Base-by-base conservation (phyloP, 805 yeast genomes). In the Schwanniomyces yamadae region DNA sequence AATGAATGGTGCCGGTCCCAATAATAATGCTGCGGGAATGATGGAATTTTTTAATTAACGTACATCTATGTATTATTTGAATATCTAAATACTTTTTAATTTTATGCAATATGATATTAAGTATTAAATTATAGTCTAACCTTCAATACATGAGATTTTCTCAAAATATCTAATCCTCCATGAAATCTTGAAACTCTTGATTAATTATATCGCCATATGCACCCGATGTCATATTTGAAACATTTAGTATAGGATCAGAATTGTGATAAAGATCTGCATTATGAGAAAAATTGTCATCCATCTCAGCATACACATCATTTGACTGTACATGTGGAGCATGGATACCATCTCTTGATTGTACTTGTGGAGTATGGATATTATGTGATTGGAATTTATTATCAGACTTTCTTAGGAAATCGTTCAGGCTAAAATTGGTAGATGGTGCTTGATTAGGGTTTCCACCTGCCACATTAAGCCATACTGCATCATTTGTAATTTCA, bases 401-500 rank as follows among this genome's bases (percentile, higher is more conserved):
- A 10, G 23, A 21, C 31, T 28, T 28, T 19, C 19, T 28, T n/a
- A 28, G 23, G 16, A 28, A 28, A 28, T 28, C 23, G n/a, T 13
- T 28, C 12, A 18, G 31, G 19, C 6, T 18, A 19, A 28, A 18
- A 28, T 18, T 26, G 5, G 31, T 23, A 15, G 56, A 31, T 1
- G 54, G 49, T 2, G 50, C 50, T 25, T 49, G 55, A 28, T 46
- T 48, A 10, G 52, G 52, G 31, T 42, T 46, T 1, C 49, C 57
- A 4, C 51, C 53, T 9, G 57, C 39, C 5, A 56, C 57, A 44
- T 64, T 66, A 37, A 84, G 57, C 95, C 95, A 84, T 46, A 76
- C 80, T 0, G 90, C 90, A 49, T 83, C 87, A 49, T 75, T 76
- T 0, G 89, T 78, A 37, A 84, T 80, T 44, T 84, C 90, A 50